Conservation (phyloP, 805 yeast genomes). For the Schizosaccharomyces pombe region DNA sequence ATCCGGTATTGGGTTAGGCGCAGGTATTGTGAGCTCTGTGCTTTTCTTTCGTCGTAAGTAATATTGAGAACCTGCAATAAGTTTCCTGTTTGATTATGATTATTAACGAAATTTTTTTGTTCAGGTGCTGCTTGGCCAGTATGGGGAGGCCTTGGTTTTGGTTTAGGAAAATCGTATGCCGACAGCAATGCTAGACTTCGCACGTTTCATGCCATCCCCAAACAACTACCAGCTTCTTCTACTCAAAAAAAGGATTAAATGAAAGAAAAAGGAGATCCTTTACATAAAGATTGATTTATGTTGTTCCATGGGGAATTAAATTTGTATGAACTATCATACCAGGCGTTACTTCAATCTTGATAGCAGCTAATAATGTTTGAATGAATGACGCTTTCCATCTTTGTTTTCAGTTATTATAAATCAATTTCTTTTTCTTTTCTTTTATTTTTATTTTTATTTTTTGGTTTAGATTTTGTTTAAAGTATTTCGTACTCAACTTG, state of each 20-base stretch:
- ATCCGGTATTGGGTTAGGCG: conserved; percentile 90
- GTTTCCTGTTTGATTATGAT: neutral
- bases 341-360: too few species aligned
- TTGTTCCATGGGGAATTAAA: too few species aligned
- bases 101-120: neutral
- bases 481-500: too few species aligned
- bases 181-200: conserved; percentile 97
- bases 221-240: neutral
- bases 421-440: too few species aligned
- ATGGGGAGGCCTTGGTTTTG: conserved; percentile 92
- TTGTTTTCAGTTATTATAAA: too few species aligned
- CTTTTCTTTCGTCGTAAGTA: conserved; percentile 49
- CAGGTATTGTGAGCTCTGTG: conserved; percentile 82
- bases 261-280: neutral
- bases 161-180: conserved; percentile 90
- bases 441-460: too few species aligned
- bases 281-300: too few species aligned
- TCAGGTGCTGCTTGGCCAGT: conserved; percentile 72
- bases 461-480: too few species aligned
- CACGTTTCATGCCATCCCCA: neutral
- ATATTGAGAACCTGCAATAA: neutral
- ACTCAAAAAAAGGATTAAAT: neutral
- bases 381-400: too few species aligned
- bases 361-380: too few species aligned
- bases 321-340: too few species aligned